Conservation (phyloP, 2,329 filamentous ascomycete species). For the Fusarium sp. region DNA sequence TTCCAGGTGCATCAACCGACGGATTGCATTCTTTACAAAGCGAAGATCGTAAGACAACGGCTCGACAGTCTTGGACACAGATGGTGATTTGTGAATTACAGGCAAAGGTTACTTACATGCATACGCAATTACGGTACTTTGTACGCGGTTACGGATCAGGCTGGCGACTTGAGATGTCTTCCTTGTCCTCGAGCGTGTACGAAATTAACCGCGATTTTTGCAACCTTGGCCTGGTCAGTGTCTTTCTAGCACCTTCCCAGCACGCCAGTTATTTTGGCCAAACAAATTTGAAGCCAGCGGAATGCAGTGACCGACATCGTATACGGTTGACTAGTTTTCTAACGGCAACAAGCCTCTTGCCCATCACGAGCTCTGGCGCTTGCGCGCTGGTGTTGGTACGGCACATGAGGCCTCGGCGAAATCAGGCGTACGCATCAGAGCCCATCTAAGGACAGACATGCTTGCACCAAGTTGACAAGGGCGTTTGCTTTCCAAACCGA, state of each 20-base stretch:
- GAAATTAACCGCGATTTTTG: slow-evolving; percentile 23
- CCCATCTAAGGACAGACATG: slow-evolving; percentile 16
- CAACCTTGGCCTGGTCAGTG: slow-evolving; percentile 26
- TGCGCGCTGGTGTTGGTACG: slow-evolving; percentile 17
- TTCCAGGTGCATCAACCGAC: slow-evolving; percentile 1
- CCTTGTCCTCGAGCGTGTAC: slow-evolving; percentile 13
- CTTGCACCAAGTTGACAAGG: slow-evolving; percentile 25
- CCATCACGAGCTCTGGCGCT: slow-evolving; percentile 23
- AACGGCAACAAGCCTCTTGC: slow-evolving; percentile 40
- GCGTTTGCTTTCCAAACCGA: slow-evolving; percentile 24
- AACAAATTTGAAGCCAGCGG: slow-evolving; percentile 30
- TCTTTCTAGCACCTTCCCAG: slow-evolving; percentile 16
- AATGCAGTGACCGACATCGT: slow-evolving; percentile 34
- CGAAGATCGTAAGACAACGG: slow-evolving; percentile 14
- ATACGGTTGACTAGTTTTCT: slow-evolving; percentile 30
- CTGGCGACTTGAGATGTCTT: slow-evolving; percentile 35
- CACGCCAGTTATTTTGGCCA: slow-evolving; percentile 32
- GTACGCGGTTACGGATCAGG: slow-evolving; percentile 22
- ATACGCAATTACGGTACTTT: slow-evolving; percentile 16
- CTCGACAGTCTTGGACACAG: slow-evolving; percentile 12
- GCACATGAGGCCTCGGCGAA: slow-evolving; percentile 34
- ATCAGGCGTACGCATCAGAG: slow-evolving; percentile 24
- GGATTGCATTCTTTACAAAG: slow-evolving; percentile 12
- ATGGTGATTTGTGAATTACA: slow-evolving; percentile 15
- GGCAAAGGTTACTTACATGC: slow-evolving; percentile 10